A percentile compares a stretch with the other conserved stretches of the same genome.
Evolutionary conservation across 495 filamentous ascomycete species (phyloP).

Genomic region (Articulospora tetracladia): DNA sequence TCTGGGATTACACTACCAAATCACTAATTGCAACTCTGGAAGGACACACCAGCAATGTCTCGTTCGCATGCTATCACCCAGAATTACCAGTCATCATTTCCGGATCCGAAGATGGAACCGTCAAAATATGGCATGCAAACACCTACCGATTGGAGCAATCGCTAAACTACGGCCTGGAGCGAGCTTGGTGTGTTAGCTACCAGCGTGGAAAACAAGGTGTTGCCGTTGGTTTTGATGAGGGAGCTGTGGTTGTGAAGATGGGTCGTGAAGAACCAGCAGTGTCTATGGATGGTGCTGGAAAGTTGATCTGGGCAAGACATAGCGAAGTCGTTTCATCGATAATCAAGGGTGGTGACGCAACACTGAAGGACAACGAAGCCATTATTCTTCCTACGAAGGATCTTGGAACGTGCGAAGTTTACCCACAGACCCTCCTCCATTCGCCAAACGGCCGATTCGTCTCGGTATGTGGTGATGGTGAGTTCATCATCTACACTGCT

Average conservation of each 20-base stretch:
- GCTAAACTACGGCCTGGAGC: conserved; percentile 88
- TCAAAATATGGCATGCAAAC: conserved; percentile 98
- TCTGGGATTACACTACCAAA: conserved; percentile 99
- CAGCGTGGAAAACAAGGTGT: conserved; percentile 91
- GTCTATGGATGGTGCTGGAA: conserved; percentile 93
- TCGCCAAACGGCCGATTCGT: conserved; percentile 98
- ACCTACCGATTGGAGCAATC: conserved; percentile 95
- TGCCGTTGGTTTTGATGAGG: conserved; percentile 96
- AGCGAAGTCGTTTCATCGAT: conserved; percentile 91
- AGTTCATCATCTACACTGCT: conserved; percentile 98
- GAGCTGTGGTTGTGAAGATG: conserved; percentile 96
- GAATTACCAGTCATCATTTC: conserved; percentile 97
- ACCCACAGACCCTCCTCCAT: conserved; percentile 89
- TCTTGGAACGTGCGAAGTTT: conserved; percentile 91
- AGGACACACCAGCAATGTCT: conserved; percentile 98
- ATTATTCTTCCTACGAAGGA: conserved; percentile 89
- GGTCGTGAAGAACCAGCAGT: conserved; percentile 96
- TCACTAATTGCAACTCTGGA: conserved; percentile 94
- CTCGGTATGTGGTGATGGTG: conserved; percentile 93
- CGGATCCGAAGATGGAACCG: conserved; percentile 95
- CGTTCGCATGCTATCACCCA: conserved; percentile 96
- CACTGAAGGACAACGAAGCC: conserved; percentile 81
- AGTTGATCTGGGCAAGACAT: conserved; percentile 92
- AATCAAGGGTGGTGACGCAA: conserved; percentile 85
- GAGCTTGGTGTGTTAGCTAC: conserved; percentile 96